Base-by-base conservation (phyloP, 257 asterid species). In the Hygrophila difformis region DNA sequence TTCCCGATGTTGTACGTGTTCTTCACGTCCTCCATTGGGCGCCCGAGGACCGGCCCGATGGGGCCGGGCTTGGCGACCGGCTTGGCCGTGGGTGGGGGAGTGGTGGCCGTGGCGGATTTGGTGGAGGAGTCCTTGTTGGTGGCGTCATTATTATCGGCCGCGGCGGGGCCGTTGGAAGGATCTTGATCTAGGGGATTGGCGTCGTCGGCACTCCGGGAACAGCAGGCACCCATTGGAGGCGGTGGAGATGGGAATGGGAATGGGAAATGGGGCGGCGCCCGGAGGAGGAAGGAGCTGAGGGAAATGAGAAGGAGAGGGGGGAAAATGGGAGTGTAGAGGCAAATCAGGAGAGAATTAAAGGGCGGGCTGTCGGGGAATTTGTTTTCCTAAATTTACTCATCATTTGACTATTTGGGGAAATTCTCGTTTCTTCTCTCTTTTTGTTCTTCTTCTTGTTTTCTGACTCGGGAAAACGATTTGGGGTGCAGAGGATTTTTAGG, bases 21-120 rank as follows among this genome's bases (percentile, higher is more conserved):
- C 6, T 69, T 60, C 6, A 79, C 64, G 45, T 79, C 86, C 43
- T 77, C 85, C 86, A 79, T 79, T 1, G 82, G 91, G 9, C 86
- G 75, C 4, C 79, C 78, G 22, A 79, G 63, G 5, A 79, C 86
- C 18, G 64, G 76, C 3, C 86, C 91, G 0, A 70, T 50, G 0
- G 85, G 65, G 6, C 64, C 47, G 1, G n/a, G 41, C 48, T 74
- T 68, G 1, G 68, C 26, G 11, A 6, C 6, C 19, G 71, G 68
- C 54, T 67, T 67, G 9, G 40, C 11, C 6, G 47, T 6, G 23
- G 47, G 12, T 23, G 41, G 21, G 41, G 17, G 12, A 41, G 47
- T 18, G 23, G 47, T 33, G 1, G 74, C 28, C 7, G 31, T 26
- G 8, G 31, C 31, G 31, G 31, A 3, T 8, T 5, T 8, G 7